phyloP scores from a whole-genome alignment of 139 green algal genomes.

The Chlamydomonas incerta region DNA sequence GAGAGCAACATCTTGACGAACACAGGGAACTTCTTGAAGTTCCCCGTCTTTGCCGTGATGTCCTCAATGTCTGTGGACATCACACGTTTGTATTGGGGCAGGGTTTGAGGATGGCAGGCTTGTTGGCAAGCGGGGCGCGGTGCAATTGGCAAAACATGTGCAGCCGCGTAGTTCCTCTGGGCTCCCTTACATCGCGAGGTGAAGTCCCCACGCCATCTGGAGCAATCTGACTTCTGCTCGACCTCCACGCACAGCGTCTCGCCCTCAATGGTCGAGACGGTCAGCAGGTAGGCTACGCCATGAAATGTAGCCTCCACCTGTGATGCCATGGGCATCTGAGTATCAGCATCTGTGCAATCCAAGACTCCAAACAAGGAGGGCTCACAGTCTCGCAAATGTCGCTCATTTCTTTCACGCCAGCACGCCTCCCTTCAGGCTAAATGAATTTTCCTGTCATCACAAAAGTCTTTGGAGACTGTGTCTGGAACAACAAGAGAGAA shows the following conservation, averaged over 20 bases:
- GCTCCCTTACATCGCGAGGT: constrained; percentile 75
- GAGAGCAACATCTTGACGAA: constrained; percentile 90
- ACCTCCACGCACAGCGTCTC: constrained; percentile 76
- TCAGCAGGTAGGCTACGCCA: constrained; percentile 61
- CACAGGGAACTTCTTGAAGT: constrained; percentile 88
- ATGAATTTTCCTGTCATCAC: too few relatives aligned
- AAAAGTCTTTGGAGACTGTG: too few relatives aligned
- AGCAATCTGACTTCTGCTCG: constrained; percentile 72
- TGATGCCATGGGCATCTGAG: background rate
- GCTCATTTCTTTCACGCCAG: too few relatives aligned
- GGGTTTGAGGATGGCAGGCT: background rate
- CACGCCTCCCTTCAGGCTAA: too few relatives aligned
- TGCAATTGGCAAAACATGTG: background rate
- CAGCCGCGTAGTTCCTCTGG: too few relatives aligned
- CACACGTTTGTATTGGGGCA: too few relatives aligned
- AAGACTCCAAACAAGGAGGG: background rate
- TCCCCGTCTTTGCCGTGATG: constrained; percentile 90
- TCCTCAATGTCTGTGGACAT: constrained; percentile 87
- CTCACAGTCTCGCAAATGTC: background rate
- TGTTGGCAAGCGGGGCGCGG: too few relatives aligned
- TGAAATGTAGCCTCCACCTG: constrained; percentile 70
- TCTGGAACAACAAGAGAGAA: too few relatives aligned
- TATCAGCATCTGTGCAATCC: too few relatives aligned
- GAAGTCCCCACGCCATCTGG: constrained; percentile 81
- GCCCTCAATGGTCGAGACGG: constrained; percentile 52